phyloP scores from a whole-genome alignment of 768 basidiomycete species.

The Trametes maxima region DNA sequence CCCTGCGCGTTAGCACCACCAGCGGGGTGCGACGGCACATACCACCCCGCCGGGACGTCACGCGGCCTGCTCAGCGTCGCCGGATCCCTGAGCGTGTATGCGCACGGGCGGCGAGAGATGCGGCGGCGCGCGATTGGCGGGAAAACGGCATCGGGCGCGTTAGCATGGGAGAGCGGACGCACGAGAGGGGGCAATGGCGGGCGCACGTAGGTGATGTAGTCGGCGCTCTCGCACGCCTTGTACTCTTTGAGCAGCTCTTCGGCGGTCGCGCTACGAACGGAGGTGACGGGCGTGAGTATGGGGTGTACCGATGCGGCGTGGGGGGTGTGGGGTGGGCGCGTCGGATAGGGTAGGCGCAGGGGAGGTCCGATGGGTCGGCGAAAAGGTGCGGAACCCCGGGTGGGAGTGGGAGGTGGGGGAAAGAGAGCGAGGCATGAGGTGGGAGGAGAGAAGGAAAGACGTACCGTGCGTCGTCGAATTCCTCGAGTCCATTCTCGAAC shows the following conservation, averaged over 20 bases:
- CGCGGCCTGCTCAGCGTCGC: constrained; percentile 21
- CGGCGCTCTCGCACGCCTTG: constrained; percentile 92
- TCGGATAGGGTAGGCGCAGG: constrained; percentile 2
- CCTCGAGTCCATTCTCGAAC: constrained; percentile 91
- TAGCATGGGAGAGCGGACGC: not conserved
- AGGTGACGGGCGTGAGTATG: not conserved
- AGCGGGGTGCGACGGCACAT: not conserved
- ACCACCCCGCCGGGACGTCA: constrained; percentile 1
- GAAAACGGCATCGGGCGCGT: too few species aligned
- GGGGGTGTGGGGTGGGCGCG: not conserved
- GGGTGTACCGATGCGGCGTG: not conserved
- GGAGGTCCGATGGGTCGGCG: not conserved
- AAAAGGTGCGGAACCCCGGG: not conserved
- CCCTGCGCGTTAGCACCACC: not conserved
- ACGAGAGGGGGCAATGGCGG: not conserved
- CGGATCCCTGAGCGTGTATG: constrained; percentile 18
- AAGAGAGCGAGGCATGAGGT: not conserved
- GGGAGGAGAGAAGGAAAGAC: constrained; percentile 20
- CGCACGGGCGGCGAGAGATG: not conserved
- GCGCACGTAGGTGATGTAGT: constrained; percentile 88
- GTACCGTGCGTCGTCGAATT: constrained; percentile 97
- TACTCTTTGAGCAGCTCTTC: constrained; percentile 92
- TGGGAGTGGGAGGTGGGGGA: not conserved
- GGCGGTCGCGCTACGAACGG: constrained; percentile 68
- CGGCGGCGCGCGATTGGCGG: too few species aligned